phyloP scores from a whole-genome alignment of 768 basidiomycete species.

The Boletus insuetus region DNA sequence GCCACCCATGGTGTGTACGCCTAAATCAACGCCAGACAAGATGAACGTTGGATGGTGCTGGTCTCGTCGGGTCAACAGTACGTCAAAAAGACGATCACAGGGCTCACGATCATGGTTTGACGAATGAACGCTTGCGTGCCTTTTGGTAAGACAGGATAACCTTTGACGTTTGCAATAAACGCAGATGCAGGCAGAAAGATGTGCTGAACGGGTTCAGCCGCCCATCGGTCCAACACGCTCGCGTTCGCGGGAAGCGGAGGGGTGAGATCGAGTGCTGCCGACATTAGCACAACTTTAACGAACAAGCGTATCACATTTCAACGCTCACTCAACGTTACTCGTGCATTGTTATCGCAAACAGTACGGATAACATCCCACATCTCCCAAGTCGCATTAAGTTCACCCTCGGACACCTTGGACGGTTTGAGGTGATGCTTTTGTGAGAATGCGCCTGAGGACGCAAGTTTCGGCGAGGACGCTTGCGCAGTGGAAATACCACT shows the following conservation, averaged over 20 bases:
- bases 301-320: conserved; percentile 19
- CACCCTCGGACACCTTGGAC: conserved; percentile 45
- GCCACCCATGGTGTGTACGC: conserved; percentile 76
- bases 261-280: conserved; percentile 84
- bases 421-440: conserved; percentile 24
- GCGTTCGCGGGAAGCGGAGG: conserved; percentile 80
- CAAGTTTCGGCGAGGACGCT: conserved; percentile 16
- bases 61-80: conserved; percentile 17
- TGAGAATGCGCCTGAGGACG: conserved; percentile 19
- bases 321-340: conserved; percentile 76
- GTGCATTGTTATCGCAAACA: conserved; percentile 79
- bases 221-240: conserved; percentile 82
- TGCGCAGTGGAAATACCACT: conserved; percentile 26
- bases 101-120: conserved; percentile 79
- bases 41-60: conserved; percentile 88
- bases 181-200: conserved; percentile 86
- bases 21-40: conserved; percentile 62
- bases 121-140: conserved; percentile 88
- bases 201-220: conserved; percentile 87
- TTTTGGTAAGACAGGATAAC: conserved; percentile 95
- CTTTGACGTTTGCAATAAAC: conserved; percentile 94
- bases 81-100: conserved; percentile 11
- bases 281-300: conserved; percentile 10
- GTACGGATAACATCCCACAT: conserved; percentile 97
- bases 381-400: conserved; percentile 86